A percentile compares a stretch with the other conserved stretches of the same genome.
phyloP scores from a whole-genome alignment of 2,329 filamentous ascomycete genomes.

The Pleomassaria siparia region DNA sequence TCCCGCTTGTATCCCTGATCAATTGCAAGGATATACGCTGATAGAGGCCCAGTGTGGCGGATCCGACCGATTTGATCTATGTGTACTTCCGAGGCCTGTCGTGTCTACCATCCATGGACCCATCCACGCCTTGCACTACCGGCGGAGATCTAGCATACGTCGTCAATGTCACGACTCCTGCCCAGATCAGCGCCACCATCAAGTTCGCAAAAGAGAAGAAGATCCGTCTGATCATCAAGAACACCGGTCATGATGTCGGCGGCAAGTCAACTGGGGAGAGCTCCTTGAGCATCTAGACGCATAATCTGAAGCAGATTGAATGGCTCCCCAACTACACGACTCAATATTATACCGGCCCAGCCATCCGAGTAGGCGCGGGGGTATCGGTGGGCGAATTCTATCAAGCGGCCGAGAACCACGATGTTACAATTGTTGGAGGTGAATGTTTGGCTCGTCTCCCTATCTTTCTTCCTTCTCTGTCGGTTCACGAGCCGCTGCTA shows the following conservation, averaged over 20 bases:
- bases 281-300: constrained; percentile 10
- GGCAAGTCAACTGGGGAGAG: constrained; percentile 8
- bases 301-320: constrained; percentile 11
- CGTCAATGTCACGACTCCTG: constrained; percentile 7
- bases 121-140: constrained; percentile 6
- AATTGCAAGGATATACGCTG: background rate
- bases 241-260: constrained; percentile 16
- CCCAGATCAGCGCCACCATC: constrained; percentile 8
- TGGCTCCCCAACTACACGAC: constrained; percentile 8
- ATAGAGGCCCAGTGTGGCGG: background rate
- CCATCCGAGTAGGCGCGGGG: constrained; percentile 13
- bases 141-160: constrained; percentile 9
- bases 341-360: constrained; percentile 10
- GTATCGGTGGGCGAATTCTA: constrained; percentile 14
- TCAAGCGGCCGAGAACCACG: constrained; percentile 6
- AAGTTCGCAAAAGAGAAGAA: constrained; percentile 15
- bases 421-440: constrained; percentile 11
- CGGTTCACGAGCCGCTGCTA: background rate
- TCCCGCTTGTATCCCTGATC: background rate
- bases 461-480: background rate
- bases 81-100: constrained; percentile 25
- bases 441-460: constrained; percentile 10
- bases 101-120: constrained; percentile 18
- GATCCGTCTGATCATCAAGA: constrained; percentile 16
- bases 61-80: constrained; percentile 27